Conservation (phyloP, 202 grass and related monocot genomes). For the Schoenoplectus tabernaemontani region DNA sequence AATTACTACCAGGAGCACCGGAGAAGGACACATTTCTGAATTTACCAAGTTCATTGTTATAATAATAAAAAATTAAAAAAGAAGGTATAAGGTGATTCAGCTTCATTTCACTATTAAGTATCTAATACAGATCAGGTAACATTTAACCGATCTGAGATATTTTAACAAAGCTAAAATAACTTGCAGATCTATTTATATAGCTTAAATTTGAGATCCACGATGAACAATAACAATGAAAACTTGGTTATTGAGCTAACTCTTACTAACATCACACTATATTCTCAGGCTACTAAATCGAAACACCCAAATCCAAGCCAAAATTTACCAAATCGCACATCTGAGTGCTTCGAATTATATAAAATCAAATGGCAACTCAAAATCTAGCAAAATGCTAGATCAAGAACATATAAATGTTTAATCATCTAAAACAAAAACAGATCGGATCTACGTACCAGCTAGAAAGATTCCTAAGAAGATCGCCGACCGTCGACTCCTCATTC, state of each 20-base stretch:
- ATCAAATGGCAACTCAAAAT: conserved; percentile 1
- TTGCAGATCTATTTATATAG: not conserved
- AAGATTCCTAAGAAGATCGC: conserved; percentile 22
- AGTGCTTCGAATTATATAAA: not conserved
- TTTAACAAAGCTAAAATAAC: not conserved
- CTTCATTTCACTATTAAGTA: not conserved
- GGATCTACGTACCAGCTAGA: conserved; percentile 23
- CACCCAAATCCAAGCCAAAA: not conserved
- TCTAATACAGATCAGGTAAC: not conserved
- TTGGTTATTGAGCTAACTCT: not conserved
- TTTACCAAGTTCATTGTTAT: not conserved
- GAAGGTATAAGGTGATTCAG: not conserved
- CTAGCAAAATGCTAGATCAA: conserved; percentile 7
- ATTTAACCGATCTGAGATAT: not conserved
- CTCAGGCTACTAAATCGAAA: not conserved
- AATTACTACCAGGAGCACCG: no score
- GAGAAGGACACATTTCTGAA: not conserved
- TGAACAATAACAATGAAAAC: not conserved
- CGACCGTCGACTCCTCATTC: conserved; percentile 9
- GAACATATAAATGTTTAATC: not conserved
- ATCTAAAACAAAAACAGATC: not conserved
- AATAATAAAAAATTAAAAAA: not conserved
- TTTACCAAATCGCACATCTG: not conserved
- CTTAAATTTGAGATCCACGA: not conserved
- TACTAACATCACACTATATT: not conserved